A percentile compares a stretch with the other conserved stretches of the same genome.
Conservation (phyloP, 805 yeast species). For the Ogataea glucozyma region DNA sequence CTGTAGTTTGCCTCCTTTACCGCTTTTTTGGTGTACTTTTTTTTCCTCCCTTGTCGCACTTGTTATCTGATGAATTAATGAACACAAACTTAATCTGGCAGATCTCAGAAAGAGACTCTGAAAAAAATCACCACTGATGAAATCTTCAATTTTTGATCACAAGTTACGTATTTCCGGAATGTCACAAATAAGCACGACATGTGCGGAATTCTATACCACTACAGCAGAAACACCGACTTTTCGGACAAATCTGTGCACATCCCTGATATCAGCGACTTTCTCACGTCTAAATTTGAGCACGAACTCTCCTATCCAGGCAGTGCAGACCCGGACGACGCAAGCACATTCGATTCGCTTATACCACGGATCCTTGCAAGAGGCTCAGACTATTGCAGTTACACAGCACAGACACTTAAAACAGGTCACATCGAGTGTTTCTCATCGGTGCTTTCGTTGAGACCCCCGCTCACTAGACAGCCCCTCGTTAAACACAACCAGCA, state of each 20-base stretch:
- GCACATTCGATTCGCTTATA: slow-evolving; percentile 37
- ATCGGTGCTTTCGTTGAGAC: slow-evolving; percentile 77
- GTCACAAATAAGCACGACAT: too few species aligned
- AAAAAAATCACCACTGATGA: not conserved
- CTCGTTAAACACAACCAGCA: slow-evolving; percentile 32
- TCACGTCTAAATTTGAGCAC: slow-evolving; percentile 10
- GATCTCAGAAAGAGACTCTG: too few species aligned
- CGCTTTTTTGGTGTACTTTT: too few species aligned
- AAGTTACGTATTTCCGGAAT: too few species aligned
- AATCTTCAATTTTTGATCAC: not conserved
- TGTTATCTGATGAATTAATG: too few species aligned
- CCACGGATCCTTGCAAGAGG: slow-evolving; percentile 60
- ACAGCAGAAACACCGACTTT: slow-evolving; percentile 10
- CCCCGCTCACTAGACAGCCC: slow-evolving; percentile 82
- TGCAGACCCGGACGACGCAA: not conserved
- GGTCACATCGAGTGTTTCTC: slow-evolving; percentile 48
- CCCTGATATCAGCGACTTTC: slow-evolving; percentile 10
- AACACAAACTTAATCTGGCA: too few species aligned
- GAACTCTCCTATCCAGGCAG: slow-evolving; percentile 22
- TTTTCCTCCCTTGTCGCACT: too few species aligned
- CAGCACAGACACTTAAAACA: slow-evolving; percentile 9
- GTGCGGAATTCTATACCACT: slow-evolving; percentile 59
- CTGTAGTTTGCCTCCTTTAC: too few species aligned
- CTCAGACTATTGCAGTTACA: slow-evolving; percentile 52
- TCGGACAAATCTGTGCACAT: slow-evolving; percentile 7